Evolutionary conservation across 768 basidiomycete species (phyloP), one percentile per base, ranked within the genome.

Genomic region (Kondoa subrosea): DNA sequence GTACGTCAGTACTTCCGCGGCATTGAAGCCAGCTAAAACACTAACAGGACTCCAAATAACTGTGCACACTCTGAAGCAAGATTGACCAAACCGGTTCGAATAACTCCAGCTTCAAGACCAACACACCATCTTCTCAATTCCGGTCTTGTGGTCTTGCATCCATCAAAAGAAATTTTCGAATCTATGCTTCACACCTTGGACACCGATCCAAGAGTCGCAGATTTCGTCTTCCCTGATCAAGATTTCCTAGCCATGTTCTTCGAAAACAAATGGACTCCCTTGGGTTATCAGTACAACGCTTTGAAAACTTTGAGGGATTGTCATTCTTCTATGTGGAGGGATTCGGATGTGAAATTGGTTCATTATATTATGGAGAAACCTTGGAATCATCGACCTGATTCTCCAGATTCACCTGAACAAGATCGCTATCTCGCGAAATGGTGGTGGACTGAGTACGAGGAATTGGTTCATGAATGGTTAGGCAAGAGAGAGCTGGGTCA

Each of bases 351-450:
- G 34, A 84, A 85, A 68, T 87, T 89, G 74, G 78, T 92, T 25
- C 91, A 92, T 76, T 92, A 89, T 74, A 90, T 92, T 73, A 76
- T 82, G 1, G 88, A 91, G 73, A 93, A 93, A 76, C 91, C 91
- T 15, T 93, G 91, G 91, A 21, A 8, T 8, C 40, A 50, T 50
- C 40, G 40, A 50, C 40, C 40, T 50, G 40, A 50, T 21, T 8
- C 12, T 50, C 40, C 40, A 21, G 40, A 21, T 50, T 8, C 40
- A 50, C 40, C 40, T 8, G 21, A 50, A 50, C 40, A 50, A 50
- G 40, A 50, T 21, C 12, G 8, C 40, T 50, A 8, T 21, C 40
- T 50, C 40, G 8, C 40, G 12, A 50, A 21, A 50, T 50, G 40
- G 40, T 50, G 40, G 40, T 50, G 40, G 40, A 21, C 40, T 8